These are phyloP conservation scores for Penicillium mononematosum DNA, from an alignment of 495 filamentous ascomycete species.

Conservation along the genomic window DNA sequence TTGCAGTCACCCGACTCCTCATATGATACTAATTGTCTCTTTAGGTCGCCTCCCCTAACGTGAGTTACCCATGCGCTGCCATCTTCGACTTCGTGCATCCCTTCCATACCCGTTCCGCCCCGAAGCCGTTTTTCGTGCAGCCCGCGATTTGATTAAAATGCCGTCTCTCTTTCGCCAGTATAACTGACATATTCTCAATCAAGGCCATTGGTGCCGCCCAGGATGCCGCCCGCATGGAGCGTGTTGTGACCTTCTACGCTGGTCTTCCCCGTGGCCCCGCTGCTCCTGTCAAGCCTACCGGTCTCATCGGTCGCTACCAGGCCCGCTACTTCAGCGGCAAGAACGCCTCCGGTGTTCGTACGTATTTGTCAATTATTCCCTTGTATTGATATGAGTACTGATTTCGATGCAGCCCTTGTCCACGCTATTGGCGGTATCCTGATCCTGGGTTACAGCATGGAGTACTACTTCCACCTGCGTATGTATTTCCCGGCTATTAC, in stretches of 20 bases:
- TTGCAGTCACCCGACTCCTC: background rate
- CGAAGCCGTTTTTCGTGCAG: constrained; percentile 26
- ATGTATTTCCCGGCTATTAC: constrained; percentile 38
- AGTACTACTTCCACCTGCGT: constrained; percentile 99
- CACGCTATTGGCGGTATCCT: constrained; percentile 78
- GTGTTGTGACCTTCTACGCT: constrained; percentile 97
- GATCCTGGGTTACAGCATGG: constrained; percentile 83
- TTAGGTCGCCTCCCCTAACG: constrained; percentile 86
- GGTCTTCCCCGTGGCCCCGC: constrained; percentile 89
- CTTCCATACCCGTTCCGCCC: constrained; percentile 23
- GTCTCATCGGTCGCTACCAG: constrained; percentile 84
- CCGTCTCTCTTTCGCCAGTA: constrained; percentile 1
- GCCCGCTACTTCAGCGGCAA: constrained; percentile 85
- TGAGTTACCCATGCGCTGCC: constrained; percentile 50
- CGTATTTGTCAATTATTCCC: constrained; percentile 34
- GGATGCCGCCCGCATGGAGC: constrained; percentile 93
- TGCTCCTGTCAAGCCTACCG: constrained; percentile 73
- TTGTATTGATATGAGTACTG: constrained; percentile 13
- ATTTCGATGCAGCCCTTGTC: constrained; percentile 63
- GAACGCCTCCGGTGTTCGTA: constrained; percentile 84
- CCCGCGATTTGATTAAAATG: constrained; percentile 9
- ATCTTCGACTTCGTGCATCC: constrained; percentile 13
- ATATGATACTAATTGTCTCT: constrained; percentile 31
- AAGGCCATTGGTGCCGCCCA: constrained; percentile 89
- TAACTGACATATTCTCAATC: constrained; percentile 42